Conservation (phyloP, 2,329 filamentous ascomycete genomes). For the Arthrinium phaeospermum region DNA sequence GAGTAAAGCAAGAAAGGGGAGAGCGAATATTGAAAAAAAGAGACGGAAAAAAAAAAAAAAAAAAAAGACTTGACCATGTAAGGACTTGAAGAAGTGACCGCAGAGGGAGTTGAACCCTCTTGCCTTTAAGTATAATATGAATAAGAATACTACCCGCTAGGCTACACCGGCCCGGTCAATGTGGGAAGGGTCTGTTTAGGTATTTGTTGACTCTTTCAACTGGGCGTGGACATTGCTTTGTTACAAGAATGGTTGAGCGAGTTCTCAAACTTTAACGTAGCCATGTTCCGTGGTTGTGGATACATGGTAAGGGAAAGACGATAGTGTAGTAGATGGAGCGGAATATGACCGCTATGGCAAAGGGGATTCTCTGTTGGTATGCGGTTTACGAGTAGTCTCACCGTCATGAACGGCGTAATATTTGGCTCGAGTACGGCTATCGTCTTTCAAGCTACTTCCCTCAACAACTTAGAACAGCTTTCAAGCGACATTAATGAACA, state of each 20-base stretch:
- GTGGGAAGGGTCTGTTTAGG: background rate
- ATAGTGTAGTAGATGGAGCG: background rate
- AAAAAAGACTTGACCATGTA: background rate
- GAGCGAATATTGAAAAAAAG: background rate
- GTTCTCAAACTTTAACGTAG: background rate
- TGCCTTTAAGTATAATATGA: background rate
- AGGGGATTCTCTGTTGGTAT: too few species aligned
- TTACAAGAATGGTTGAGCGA: background rate
- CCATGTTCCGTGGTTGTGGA: background rate
- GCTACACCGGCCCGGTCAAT: background rate
- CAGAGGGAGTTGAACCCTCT: slow-evolving; percentile 6
- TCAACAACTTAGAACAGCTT: too few species aligned
- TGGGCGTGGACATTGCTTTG: background rate
- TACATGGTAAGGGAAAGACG: background rate
- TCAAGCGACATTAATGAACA: too few species aligned
- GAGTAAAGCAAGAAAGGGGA: background rate
- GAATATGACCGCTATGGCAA: too few species aligned
- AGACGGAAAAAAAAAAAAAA: background rate
- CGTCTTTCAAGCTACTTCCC: too few species aligned
- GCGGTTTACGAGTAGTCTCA: too few species aligned
- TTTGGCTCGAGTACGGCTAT: too few species aligned
- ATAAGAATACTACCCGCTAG: slow-evolving; percentile 1
- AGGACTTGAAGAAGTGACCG: background rate
- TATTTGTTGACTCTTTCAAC: background rate
- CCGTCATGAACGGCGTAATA: too few species aligned